Evolutionary conservation across 208 protist species (phyloP).

Genomic region (Leishmania gerbilli): DNA sequence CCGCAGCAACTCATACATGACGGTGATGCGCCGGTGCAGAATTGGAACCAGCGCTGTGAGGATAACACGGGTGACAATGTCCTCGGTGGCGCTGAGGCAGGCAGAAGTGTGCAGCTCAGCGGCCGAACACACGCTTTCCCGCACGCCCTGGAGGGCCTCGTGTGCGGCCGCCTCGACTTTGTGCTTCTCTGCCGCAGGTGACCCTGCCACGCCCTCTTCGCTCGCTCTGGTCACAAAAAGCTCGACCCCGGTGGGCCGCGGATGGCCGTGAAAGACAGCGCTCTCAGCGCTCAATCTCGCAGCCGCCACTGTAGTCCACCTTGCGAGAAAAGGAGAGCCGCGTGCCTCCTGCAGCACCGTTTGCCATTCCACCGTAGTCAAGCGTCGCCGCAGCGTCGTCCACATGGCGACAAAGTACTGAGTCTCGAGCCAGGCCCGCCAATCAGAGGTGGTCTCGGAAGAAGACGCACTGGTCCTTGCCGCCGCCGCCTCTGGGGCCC

Average conservation of each 20-base stretch:
- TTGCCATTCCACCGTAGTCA: conserved; percentile 19
- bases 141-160: not conserved
- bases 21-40: conserved; percentile 59
- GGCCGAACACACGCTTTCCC: conserved; percentile 9
- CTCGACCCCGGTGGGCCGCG: not conserved
- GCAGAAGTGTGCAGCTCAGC: conserved; percentile 25
- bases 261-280: not conserved
- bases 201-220: not conserved
- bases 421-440: conserved; percentile 21
- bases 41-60: conserved; percentile 49
- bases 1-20: conserved; percentile 80
- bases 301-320: not conserved
- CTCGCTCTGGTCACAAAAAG: not conserved
- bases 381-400: conserved; percentile 6
- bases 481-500: not conserved
- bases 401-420: conserved; percentile 16
- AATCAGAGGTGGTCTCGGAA: not conserved
- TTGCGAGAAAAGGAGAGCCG: conserved; percentile 12
- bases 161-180: not conserved
- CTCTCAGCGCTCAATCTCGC: not conserved
- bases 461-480: not conserved
- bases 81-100: conserved; percentile 19
- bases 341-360: conserved; percentile 7
- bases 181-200: not conserved
- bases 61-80: conserved; percentile 41